These are phyloP conservation scores for Kodamaea hsintzibuensis DNA, from an alignment of 805 yeast genomes.

Conservation along the genomic window DNA sequence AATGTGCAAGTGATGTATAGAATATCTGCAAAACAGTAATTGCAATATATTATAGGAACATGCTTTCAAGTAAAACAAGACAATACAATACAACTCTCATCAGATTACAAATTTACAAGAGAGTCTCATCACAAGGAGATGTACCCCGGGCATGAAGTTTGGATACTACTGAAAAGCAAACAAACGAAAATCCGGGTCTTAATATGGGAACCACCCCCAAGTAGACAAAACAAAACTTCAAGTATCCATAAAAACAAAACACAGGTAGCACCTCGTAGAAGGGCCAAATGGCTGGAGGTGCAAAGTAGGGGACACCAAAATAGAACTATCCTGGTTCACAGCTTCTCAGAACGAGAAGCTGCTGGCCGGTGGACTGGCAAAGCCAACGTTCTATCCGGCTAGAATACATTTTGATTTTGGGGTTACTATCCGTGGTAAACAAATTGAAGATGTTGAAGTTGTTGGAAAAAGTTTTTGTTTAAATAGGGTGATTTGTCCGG, in stretches of 20 bases:
- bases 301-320: conserved; percentile 20
- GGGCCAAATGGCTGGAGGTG: neutral
- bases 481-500: conserved; percentile 11
- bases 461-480: conserved; percentile 3
- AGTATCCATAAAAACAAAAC: conserved; percentile 30
- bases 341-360: conserved; percentile 25
- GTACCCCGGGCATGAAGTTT: conserved; percentile 54
- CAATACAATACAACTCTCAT: too few relatives aligned
- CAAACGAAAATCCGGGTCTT: conserved; percentile 50
- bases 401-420: conserved; percentile 32
- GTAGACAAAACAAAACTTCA: conserved; percentile 27
- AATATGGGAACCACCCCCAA: conserved; percentile 36
- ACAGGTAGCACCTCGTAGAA: conserved; percentile 2
- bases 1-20: too few relatives aligned
- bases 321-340: conserved; percentile 11
- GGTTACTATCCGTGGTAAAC: conserved; percentile 34
- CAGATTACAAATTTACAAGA: too few relatives aligned
- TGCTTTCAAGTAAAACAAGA: too few relatives aligned
- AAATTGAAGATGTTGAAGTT: conserved; percentile 17
- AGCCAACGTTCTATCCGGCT: conserved; percentile 24
- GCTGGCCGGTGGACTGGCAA: conserved; percentile 18
- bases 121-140: conserved; percentile 14
- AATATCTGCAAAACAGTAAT: too few relatives aligned
- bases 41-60: too few relatives aligned
- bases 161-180: conserved; percentile 38